Conservation (phyloP, 305 asterid species). For the Fraxinus velutina region DNA sequence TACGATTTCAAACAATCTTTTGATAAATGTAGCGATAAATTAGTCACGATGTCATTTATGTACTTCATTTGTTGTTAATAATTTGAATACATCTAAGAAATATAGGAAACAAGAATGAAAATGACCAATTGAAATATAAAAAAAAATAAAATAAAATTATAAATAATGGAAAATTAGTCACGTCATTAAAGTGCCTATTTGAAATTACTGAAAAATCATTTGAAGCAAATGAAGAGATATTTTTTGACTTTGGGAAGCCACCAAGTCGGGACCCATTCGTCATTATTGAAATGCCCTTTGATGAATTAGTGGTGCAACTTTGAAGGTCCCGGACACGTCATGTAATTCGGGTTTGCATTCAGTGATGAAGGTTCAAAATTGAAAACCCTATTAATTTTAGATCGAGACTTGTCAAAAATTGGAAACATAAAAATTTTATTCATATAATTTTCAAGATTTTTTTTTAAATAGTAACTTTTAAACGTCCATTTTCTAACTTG, state of each 20-base stretch:
- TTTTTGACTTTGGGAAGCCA: background rate
- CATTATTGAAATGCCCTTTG: background rate
- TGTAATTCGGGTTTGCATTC: background rate
- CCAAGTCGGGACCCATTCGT: slow-evolving; percentile 2
- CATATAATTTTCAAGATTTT: too few species aligned
- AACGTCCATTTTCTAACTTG: background rate
- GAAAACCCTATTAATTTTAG: background rate
- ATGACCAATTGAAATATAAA: background rate
- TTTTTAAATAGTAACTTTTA: too few species aligned
- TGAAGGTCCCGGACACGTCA: background rate
- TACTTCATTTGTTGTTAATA: too few species aligned
- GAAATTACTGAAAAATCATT: background rate
- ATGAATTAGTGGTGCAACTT: background rate
- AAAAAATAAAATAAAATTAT: too few species aligned
- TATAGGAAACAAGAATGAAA: background rate
- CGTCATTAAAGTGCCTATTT: background rate
- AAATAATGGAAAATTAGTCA: background rate
- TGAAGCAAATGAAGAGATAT: background rate
- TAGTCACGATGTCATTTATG: background rate
- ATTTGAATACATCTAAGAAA: background rate
- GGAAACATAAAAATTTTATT: background rate
- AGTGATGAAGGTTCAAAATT: background rate
- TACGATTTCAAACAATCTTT: background rate
- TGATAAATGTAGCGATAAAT: background rate
- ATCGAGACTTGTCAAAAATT: background rate